A percentile compares a stretch with the other conserved stretches of the same genome.
phyloP scores from a whole-genome alignment of 2,329 filamentous ascomycete species.

The Cryphonectria naterciae region DNA sequence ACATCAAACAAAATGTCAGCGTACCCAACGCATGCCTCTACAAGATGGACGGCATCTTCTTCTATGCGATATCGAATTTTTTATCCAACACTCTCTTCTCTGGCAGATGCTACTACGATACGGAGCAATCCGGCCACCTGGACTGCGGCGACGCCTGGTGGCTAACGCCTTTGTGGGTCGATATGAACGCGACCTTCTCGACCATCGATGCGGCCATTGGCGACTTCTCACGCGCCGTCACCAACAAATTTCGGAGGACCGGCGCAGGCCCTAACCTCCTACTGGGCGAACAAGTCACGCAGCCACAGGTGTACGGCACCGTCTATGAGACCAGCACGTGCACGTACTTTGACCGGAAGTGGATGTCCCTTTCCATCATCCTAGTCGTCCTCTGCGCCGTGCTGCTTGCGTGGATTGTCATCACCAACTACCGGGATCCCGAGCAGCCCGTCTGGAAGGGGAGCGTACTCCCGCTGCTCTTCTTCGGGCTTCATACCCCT shows the following conservation, averaged over 20 bases:
- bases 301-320: conserved; percentile 15
- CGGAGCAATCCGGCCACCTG: conserved; percentile 25
- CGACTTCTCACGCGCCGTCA: conserved; percentile 26
- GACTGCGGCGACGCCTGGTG: conserved; percentile 28
- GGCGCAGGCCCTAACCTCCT: conserved; percentile 18
- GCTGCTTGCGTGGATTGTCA: conserved; percentile 28
- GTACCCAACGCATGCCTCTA: conserved; percentile 33
- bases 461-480: conserved; percentile 28
- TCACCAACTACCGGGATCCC: conserved; percentile 31
- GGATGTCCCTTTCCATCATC: conserved; percentile 28
- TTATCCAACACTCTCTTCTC: conserved; percentile 25
- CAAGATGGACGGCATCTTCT: conserved; percentile 30
- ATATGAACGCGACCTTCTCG: conserved; percentile 27
- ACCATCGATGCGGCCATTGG: conserved; percentile 21
- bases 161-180: conserved; percentile 26
- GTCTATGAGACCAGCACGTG: conserved; percentile 29
- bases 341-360: conserved; percentile 27
- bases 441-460: conserved; percentile 30
- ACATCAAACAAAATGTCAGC: conserved; percentile 12
- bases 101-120: conserved; percentile 26
- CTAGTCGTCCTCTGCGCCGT: conserved; percentile 26
- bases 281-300: background rate
- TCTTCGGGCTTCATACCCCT: conserved; percentile 24
- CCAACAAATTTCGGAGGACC: conserved; percentile 27
- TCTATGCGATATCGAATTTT: conserved; percentile 24